phyloP scores from a whole-genome alignment of 2,329 filamentous ascomycete species.

The Polychaeton citri region DNA sequence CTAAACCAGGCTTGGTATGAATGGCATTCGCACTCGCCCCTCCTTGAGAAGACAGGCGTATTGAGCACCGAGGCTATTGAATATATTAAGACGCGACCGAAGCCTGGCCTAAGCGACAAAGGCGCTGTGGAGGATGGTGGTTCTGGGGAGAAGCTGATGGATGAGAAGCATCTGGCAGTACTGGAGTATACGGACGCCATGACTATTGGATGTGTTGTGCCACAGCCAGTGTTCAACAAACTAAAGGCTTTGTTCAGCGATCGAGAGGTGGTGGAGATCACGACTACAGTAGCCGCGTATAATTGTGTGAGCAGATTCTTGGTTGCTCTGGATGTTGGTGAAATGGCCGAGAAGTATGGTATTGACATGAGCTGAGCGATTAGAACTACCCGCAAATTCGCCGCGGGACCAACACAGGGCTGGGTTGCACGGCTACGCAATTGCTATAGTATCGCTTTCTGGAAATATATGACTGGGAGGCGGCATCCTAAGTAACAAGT shows the following conservation, averaged over 20 bases:
- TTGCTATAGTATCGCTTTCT: no score
- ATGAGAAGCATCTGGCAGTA: constrained; percentile 52
- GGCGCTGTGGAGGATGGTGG: constrained; percentile 19
- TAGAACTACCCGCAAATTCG: no score
- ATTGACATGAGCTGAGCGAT: constrained; percentile 13
- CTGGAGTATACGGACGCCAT: constrained; percentile 70
- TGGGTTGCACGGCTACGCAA: no score
- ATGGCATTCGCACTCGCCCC: constrained; percentile 64
- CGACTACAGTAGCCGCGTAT: constrained; percentile 64
- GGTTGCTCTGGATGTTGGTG: constrained; percentile 59
- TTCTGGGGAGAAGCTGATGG: constrained; percentile 30
- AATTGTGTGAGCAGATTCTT: constrained; percentile 78
- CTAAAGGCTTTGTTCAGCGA: constrained; percentile 52
- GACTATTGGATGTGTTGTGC: constrained; percentile 59
- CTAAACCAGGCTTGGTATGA: constrained; percentile 77
- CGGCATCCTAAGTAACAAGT: no score
- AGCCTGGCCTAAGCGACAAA: not conserved
- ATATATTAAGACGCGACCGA: constrained; percentile 26
- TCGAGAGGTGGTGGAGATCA: constrained; percentile 67
- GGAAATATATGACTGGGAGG: no score
- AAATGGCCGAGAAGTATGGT: constrained; percentile 22
- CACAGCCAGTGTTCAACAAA: constrained; percentile 52
- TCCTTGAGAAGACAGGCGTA: constrained; percentile 51
- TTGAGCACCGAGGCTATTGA: constrained; percentile 36
- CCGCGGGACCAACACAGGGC: no score